A percentile compares a stretch with the other conserved stretches of the same genome.
phyloP scores from a whole-genome alignment of 148 eudicot genomes.

The Camellia lanceoleosa region DNA sequence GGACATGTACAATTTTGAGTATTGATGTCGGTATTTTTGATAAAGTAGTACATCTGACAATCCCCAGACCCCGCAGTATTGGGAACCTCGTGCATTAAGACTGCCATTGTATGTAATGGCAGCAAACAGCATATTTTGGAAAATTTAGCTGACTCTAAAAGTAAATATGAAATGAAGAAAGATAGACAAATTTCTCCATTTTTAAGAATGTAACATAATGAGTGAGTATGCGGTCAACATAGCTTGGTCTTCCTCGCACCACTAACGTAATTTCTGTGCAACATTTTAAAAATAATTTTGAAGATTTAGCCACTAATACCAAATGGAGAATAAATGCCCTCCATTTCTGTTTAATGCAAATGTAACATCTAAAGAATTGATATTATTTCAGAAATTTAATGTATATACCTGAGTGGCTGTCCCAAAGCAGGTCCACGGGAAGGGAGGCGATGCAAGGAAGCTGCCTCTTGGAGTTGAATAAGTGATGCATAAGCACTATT shows the following conservation, averaged over 20 bases:
- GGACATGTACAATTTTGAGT: background rate
- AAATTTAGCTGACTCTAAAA: background rate
- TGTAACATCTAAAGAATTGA: background rate
- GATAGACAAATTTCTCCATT: background rate
- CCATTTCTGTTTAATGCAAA: background rate
- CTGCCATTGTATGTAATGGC: background rate
- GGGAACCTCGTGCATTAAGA: too few species aligned
- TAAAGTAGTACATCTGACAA: background rate
- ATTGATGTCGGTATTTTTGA: background rate
- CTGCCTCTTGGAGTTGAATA: slow-evolving; percentile 75
- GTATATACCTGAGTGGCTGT: slow-evolving; percentile 58
- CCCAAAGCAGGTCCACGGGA: slow-evolving; percentile 50
- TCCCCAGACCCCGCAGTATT: too few species aligned
- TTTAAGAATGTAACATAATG: background rate
- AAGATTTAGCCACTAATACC: background rate
- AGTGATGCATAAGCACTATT: slow-evolving; percentile 72
- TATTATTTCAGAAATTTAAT: background rate
- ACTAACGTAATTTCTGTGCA: background rate
- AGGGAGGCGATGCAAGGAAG: slow-evolving; percentile 44
- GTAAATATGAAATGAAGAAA: background rate
- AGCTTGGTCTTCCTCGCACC: background rate
- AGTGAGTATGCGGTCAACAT: background rate
- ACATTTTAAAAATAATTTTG: background rate
- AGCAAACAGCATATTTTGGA: background rate
- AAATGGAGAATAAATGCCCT: background rate